phyloP scores from a whole-genome alignment of 2,329 filamentous ascomycete species.

The Fusarium denticulatum region DNA sequence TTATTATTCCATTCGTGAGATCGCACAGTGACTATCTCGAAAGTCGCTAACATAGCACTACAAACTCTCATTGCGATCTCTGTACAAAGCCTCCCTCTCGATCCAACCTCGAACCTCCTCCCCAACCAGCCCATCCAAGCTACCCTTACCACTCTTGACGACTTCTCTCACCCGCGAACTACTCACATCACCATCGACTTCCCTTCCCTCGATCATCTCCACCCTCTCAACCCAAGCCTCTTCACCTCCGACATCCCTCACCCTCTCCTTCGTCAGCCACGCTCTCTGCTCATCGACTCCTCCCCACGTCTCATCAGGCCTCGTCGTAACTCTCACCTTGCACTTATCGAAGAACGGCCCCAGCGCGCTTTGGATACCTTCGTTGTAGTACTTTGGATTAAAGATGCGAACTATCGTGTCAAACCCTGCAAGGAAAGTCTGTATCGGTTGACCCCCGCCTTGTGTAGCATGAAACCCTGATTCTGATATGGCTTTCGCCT shows the following conservation, averaged over 20 bases:
- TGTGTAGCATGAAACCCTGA: conserved; percentile 53
- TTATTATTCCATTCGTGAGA: accelerated
- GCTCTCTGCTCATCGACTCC: conserved; percentile 52
- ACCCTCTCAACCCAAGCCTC: conserved; percentile 69
- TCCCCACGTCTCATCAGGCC: conserved; percentile 71
- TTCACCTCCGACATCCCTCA: conserved; percentile 64
- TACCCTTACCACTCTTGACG: conserved; percentile 59
- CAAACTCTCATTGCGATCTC: conserved; percentile 28
- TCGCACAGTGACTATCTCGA: accelerated
- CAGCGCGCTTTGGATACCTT: conserved; percentile 62
- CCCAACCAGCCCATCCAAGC: conserved; percentile 65
- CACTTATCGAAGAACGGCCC: conserved; percentile 71
- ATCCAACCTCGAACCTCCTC: conserved; percentile 68
- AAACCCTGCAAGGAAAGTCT: conserved; percentile 78
- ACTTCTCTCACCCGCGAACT: conserved; percentile 72
- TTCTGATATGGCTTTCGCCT: conserved; percentile 67
- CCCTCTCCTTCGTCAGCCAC: conserved; percentile 59
- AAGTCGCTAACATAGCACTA: not conserved
- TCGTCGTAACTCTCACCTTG: conserved; percentile 70
- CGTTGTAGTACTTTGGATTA: conserved; percentile 74
- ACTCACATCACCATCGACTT: conserved; percentile 59
- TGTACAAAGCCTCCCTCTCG: conserved; percentile 65
- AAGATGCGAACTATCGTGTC: conserved; percentile 80
- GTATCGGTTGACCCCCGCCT: conserved; percentile 49
- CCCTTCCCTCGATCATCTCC: conserved; percentile 64